Evolutionary conservation across 2,329 filamentous ascomycete species (phyloP), one percentile per base, ranked within the genome.

Genomic region (Tolypocladium tundrense): DNA sequence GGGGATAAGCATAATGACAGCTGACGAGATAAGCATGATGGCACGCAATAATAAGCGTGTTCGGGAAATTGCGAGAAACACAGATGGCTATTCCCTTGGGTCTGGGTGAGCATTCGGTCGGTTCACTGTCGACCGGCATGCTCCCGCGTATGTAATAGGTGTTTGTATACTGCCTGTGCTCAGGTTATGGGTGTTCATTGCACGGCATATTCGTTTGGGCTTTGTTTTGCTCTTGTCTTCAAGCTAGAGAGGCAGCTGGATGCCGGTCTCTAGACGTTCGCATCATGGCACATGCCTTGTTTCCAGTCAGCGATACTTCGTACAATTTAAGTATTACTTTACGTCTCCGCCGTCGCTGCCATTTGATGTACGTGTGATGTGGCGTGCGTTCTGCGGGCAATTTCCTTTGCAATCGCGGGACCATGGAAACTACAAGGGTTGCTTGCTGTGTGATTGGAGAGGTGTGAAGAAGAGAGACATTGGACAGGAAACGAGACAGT

Each of bases 21-120:
- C 60, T 64, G 63, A 69, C 62, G 66, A 71, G 67, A 67, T 62
- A 61, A 64, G 59, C 58, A 71, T 60, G 62, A 69, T 59, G 62
- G 60, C 59, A 68, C 61, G 67, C 60, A 61, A 64, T 56, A 56
- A 59, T 31, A 35, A 19, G 19, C 48, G 48, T 51, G 31, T 13
- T 51, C 5, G 4, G 19, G 31, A 51, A 35, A 35, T 35, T 21
- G 19, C 48, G 8, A 35, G 19, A 16, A 35, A 21, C 10, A n/a
- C 14, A 42, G 40, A 42, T 35, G 19, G 31, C 14, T 21, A 37
- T 37, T 37, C 11, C 31, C 31, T 19, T 13, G 19, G 19, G 3
- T 35, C 19, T 35, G 31, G 31, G 21, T 35, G 31, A 52, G 19
- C 16, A 19, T 21, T 21, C 4, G 11, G 10, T 21, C 19, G 19